Conservation (phyloP, 1,284 basidiomycete species). For the Boletellus deceptivus region DNA sequence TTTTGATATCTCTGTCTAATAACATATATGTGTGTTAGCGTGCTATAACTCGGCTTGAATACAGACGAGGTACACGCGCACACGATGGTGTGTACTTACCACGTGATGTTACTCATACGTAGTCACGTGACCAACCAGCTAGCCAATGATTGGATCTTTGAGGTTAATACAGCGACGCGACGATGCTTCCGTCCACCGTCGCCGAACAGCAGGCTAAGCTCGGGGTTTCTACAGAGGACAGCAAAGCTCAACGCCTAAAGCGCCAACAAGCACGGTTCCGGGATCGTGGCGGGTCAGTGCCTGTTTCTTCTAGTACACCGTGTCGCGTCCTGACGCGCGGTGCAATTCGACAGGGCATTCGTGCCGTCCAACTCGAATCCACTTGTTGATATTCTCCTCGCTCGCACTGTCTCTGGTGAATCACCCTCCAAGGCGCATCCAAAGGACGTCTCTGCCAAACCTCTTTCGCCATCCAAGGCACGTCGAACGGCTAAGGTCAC, state of each 20-base stretch:
- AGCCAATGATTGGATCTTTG: no score
- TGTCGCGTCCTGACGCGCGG: constrained; percentile 1
- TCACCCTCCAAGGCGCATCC: constrained; percentile 34
- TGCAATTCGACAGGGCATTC: constrained; percentile 33
- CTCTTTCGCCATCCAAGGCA: constrained; percentile 11
- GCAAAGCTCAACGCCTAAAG: constrained; percentile 51
- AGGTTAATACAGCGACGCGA: constrained; percentile 15
- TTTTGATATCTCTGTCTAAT: no score
- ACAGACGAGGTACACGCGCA: no score
- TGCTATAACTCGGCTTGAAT: no score
- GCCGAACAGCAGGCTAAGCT: constrained; percentile 25
- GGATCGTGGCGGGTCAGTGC: constrained; percentile 59
- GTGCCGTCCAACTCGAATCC: constrained; percentile 39
- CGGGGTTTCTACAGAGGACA: constrained; percentile 45
- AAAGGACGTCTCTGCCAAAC: constrained; percentile 6
- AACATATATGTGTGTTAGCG: no score
- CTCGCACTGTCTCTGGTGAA: constrained; percentile 42
- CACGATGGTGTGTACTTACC: no score
- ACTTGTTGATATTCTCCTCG: constrained; percentile 40
- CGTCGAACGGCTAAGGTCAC: neutral
- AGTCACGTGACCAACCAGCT: neutral
- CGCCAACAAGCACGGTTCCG: constrained; percentile 59
- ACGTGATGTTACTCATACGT: no score
- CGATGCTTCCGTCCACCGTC: constrained; percentile 14
- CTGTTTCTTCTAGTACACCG: neutral